Evolutionary conservation across 2,329 filamentous ascomycete genomes (phyloP), one percentile per base, ranked within the genome.

Genomic region (Ceratocystis colombiana): DNA sequence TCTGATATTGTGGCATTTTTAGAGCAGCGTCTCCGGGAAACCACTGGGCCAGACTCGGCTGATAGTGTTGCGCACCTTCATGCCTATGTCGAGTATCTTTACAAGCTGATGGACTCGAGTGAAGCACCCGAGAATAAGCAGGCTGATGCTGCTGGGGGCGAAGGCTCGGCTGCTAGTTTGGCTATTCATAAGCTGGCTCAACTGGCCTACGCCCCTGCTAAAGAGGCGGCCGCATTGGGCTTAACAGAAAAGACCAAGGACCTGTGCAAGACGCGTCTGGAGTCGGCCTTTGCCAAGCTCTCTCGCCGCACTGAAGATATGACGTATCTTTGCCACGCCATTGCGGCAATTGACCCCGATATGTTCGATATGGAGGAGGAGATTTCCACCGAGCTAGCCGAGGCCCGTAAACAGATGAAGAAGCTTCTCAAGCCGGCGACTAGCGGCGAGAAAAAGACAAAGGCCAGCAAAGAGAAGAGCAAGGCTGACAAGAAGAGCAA

Each of bases 241-340:
- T 68, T 84, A 25, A 83, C 79, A 0, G 79, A 80, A n/a, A 80
- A 79, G 68, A 72, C 82, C 1, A 78, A 79, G 68, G 78, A 80
- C n/a, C 72, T 81, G 3, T 81, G 83, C 68, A 79, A 82, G n/a
- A 79, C 76, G 50, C 77, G 80, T n/a, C 76, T 87, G 20, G 79
- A 82, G 53, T 81, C 83, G 2, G 80, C 82, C 0, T 82, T 87
- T 68, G 80, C 81, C 7, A 82, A 82, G 70, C 75, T 87, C 22
- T 79, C 84, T 5, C 79, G 80, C 64, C 79, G 79, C 55, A 76
- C 80, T 0, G 78, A 80, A 33, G 80, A 82, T 68, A 81, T 82
- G 61, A 74, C 75, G 10, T 79, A 79, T 61, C 77, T 85, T 59
- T 84, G 82, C 70, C 75, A 78, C 50, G 81, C 80, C 12, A 78